phyloP scores from a whole-genome alignment of 2,329 filamentous ascomycete genomes.

The Arthroderma sp. region DNA sequence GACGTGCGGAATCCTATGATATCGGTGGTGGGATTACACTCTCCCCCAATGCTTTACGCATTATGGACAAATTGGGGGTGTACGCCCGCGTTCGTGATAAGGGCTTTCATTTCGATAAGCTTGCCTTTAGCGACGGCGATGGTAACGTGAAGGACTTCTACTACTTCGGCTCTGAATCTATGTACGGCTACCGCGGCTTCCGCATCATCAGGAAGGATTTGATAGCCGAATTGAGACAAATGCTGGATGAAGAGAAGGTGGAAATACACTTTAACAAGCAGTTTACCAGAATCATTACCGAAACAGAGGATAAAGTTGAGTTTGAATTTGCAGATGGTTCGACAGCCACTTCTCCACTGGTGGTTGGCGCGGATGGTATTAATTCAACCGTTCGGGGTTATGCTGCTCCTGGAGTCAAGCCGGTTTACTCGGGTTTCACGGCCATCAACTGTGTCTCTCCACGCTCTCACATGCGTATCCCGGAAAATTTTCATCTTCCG shows the following conservation, averaged over 20 bases:
- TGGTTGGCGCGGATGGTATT: slow-evolving; percentile 49
- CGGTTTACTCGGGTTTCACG: slow-evolving; percentile 37
- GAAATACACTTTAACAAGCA: slow-evolving; percentile 32
- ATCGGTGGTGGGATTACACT: slow-evolving; percentile 20
- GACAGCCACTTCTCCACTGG: slow-evolving; percentile 26
- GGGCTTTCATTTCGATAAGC: slow-evolving; percentile 39
- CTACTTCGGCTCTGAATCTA: slow-evolving; percentile 35
- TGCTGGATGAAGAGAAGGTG: slow-evolving; percentile 30
- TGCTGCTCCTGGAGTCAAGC: slow-evolving; percentile 36
- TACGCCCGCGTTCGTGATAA: slow-evolving; percentile 33
- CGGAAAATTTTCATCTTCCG: slow-evolving; percentile 27
- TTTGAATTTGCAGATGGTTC: slow-evolving; percentile 38
- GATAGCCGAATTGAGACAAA: slow-evolving; percentile 34
- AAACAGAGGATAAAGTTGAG: slow-evolving; percentile 29
- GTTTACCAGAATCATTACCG: slow-evolving; percentile 30
- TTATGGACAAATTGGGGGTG: slow-evolving; percentile 22
- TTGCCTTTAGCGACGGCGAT: slow-evolving; percentile 35
- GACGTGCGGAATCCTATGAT: slow-evolving; percentile 18
- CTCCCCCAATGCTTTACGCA: slow-evolving; percentile 18
- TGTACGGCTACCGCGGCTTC: slow-evolving; percentile 41
- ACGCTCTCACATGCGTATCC: slow-evolving; percentile 10
- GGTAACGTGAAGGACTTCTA: slow-evolving; percentile 24
- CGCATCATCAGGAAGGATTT: slow-evolving; percentile 43
- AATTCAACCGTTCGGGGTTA: slow-evolving; percentile 43
- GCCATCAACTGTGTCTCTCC: slow-evolving; percentile 14